Evolutionary conservation across 768 basidiomycete genomes (phyloP).

Genomic region (Lactarius hengduanensis): DNA sequence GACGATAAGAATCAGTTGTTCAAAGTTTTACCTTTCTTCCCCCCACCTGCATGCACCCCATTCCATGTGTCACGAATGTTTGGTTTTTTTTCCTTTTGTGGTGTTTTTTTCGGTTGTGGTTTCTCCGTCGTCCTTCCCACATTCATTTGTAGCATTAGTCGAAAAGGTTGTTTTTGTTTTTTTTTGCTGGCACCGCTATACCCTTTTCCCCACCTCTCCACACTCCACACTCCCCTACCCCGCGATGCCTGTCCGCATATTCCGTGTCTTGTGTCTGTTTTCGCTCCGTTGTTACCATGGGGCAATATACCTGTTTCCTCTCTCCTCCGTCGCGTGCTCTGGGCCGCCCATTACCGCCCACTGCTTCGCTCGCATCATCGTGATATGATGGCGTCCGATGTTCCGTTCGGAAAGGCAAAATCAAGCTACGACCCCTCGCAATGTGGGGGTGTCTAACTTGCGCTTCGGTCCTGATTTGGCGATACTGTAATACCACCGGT

Average conservation of each 20-base stretch:
- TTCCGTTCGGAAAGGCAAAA: neutral
- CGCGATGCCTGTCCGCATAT: constrained; percentile 15
- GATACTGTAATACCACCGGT: neutral
- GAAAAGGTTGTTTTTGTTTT: constrained; percentile 1
- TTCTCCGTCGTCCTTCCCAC: constrained; percentile 1
- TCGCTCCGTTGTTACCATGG: neutral
- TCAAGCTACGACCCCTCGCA: neutral
- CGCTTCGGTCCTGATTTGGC: neutral
- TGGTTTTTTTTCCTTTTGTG: neutral
- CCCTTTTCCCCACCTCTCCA: neutral
- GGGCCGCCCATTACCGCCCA: neutral
- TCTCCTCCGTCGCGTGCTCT: neutral
- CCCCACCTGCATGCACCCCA: neutral
- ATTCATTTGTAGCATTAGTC: constrained; percentile 28
- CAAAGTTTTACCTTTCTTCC: neutral
- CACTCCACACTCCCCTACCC: neutral
- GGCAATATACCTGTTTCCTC: neutral
- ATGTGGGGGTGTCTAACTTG: neutral
- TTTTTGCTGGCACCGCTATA: constrained; percentile 13
- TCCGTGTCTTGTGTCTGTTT: neutral
- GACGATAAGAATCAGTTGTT: constrained; percentile 7
- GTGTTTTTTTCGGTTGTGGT: neutral
- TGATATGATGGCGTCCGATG: neutral
- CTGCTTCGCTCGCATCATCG: neutral
- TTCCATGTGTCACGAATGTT: constrained; percentile 1